A percentile compares a stretch with the other conserved stretches of the same genome.
Evolutionary conservation across 1,284 basidiomycete genomes (phyloP).

Genomic region (Coriolopsis trogii): DNA sequence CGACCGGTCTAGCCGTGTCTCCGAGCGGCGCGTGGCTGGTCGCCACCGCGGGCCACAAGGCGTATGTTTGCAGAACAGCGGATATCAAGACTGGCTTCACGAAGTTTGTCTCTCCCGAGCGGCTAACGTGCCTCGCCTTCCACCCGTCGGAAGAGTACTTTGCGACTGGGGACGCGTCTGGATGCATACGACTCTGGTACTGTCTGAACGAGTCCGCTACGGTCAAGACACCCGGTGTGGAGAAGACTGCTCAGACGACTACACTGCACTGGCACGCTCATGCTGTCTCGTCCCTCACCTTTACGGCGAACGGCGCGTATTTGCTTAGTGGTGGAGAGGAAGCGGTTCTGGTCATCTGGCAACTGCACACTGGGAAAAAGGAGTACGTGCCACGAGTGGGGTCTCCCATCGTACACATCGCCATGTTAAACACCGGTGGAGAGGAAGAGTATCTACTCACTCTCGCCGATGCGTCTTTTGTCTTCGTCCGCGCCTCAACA

Average conservation of each 20-base stretch:
- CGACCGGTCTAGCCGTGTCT: conserved; percentile 71
- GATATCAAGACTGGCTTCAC: conserved; percentile 72
- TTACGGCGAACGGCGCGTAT: conserved; percentile 91
- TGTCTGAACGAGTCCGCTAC: conserved; percentile 71
- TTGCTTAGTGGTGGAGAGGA: conserved; percentile 96
- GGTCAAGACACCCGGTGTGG: conserved; percentile 55
- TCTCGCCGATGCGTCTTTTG: conserved; percentile 82
- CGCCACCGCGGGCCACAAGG: conserved; percentile 79
- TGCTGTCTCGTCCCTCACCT: conserved; percentile 87
- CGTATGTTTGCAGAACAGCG: conserved; percentile 71
- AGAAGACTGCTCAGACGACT: conserved; percentile 82
- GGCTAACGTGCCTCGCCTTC: conserved; percentile 86
- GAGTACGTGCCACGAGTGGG: conserved; percentile 95
- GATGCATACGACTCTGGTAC: conserved; percentile 91
- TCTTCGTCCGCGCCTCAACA: conserved; percentile 76
- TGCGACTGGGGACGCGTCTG: conserved; percentile 89
- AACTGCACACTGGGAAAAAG: conserved; percentile 81
- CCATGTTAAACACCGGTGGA: conserved; percentile 49
- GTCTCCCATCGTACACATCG: conserved; percentile 79
- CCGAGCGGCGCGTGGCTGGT: conserved; percentile 84
- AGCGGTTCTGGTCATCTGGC: conserved; percentile 95
- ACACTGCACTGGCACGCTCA: conserved; percentile 98
- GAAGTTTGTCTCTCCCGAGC: conserved; percentile 82
- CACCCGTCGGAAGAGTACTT: conserved; percentile 93
- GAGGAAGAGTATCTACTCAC: conserved; percentile 90